A percentile compares a stretch with the other conserved stretches of the same genome.
Conservation (phyloP, 352 stramenopile species). For the Phytophthora multivora region DNA sequence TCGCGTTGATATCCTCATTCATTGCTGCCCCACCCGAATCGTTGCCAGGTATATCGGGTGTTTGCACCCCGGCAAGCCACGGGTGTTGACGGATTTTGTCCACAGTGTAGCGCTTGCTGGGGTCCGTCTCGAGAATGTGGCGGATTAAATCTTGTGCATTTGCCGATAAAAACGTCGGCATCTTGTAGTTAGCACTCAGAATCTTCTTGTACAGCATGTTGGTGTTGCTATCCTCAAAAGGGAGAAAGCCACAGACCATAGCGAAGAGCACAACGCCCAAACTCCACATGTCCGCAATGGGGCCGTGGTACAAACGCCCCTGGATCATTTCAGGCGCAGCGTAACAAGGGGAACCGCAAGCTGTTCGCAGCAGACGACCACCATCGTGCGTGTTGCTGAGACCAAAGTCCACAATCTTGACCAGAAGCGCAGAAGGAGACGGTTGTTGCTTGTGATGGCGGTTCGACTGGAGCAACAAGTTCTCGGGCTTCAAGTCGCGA, state of each 20-base stretch:
- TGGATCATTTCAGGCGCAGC: slow-evolving; percentile 94
- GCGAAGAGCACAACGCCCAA: slow-evolving; percentile 94
- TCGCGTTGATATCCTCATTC: slow-evolving; percentile 21
- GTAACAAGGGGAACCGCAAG: slow-evolving; percentile 93
- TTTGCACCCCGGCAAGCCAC: slow-evolving; percentile 65
- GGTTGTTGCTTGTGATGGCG: slow-evolving; percentile 14
- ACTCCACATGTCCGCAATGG: slow-evolving; percentile 91
- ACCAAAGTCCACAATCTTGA: slow-evolving; percentile 94
- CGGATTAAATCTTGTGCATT: slow-evolving; percentile 81
- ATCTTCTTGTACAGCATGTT: slow-evolving; percentile 94
- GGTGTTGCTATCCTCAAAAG: slow-evolving; percentile 94
- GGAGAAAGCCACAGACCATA: slow-evolving; percentile 90
- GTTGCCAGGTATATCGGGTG: slow-evolving; percentile 11
- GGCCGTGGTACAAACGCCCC: slow-evolving; percentile 82
- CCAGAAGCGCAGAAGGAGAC: slow-evolving; percentile 16
- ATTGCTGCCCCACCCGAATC: neutral
- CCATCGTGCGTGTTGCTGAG: slow-evolving; percentile 91
- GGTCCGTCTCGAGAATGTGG: slow-evolving; percentile 86
- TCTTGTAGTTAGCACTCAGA: slow-evolving; percentile 83
- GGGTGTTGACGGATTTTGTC: slow-evolving; percentile 82
- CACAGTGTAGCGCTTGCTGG: slow-evolving; percentile 73
- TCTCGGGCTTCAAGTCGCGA: slow-evolving; percentile 92
- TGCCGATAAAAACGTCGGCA: slow-evolving; percentile 79
- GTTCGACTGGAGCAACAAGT: slow-evolving; percentile 85
- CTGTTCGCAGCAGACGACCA: slow-evolving; percentile 79